A percentile compares a stretch with the other conserved stretches of the same genome.
Evolutionary conservation across 768 basidiomycete species (phyloP).

Genomic region (Butyriboletus loyo): DNA sequence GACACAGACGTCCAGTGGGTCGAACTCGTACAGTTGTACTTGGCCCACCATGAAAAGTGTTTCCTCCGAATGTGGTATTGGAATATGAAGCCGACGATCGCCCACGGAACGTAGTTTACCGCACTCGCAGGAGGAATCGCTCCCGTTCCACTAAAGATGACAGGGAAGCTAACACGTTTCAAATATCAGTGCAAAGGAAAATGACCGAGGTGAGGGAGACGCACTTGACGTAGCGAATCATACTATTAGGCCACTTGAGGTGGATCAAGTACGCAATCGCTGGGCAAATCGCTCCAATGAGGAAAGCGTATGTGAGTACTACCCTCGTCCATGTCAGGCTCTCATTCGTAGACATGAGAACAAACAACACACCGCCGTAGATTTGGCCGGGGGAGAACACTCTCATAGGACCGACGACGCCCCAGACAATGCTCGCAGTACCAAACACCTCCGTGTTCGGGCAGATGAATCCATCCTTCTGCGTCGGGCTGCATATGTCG

Average conservation of each 20-base stretch:
- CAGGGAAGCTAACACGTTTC: conserved; percentile 34
- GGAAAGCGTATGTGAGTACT: conserved; percentile 71
- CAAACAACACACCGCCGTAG: conserved; percentile 41
- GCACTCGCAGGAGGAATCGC: conserved; percentile 65
- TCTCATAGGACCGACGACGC: conserved; percentile 75
- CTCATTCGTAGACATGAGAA: not conserved
- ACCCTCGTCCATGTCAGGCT: not conserved
- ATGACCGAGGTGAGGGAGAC: conserved; percentile 17
- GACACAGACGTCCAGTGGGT: too few species aligned
- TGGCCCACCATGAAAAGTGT: conserved; percentile 69
- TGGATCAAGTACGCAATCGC: conserved; percentile 50
- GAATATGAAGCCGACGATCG: conserved; percentile 63
- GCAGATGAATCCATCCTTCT: conserved; percentile 60
- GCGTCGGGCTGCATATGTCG: conserved; percentile 30
- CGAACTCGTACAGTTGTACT: conserved; percentile 39
- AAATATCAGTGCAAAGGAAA: not conserved
- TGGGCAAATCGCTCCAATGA: conserved; percentile 66
- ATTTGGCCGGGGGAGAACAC: conserved; percentile 66
- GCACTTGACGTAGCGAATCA: conserved; percentile 61
- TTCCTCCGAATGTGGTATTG: conserved; percentile 57
- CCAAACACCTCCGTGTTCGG: conserved; percentile 71
- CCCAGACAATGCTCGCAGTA: conserved; percentile 78
- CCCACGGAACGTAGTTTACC: conserved; percentile 66
- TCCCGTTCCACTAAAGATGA: conserved; percentile 55
- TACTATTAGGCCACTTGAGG: conserved; percentile 60